These are phyloP conservation scores for Lipomyces yamanashiensis DNA, from an alignment of 805 yeast genomes.

Conservation along the genomic window DNA sequence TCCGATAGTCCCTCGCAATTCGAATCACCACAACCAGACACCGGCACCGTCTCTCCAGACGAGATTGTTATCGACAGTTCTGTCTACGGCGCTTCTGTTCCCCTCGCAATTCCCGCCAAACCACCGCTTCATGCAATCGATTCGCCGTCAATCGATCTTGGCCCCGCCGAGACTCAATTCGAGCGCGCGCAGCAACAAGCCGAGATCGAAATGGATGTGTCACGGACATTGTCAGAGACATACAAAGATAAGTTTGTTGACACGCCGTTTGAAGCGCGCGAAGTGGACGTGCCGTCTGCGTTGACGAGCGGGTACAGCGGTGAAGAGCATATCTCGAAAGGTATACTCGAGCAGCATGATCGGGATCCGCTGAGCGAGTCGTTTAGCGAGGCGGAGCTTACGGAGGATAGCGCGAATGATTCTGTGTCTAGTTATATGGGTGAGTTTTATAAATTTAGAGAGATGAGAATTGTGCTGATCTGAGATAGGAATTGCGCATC, in stretches of 20 bases:
- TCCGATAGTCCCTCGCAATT: too few relatives aligned
- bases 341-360: slow-evolving; percentile 14
- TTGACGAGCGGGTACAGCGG: slow-evolving; percentile 25
- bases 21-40: too few relatives aligned
- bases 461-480: too few relatives aligned
- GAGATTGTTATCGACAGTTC: neutral
- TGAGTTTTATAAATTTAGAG: neutral
- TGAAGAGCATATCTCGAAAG: slow-evolving; percentile 25
- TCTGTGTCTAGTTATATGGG: neutral
- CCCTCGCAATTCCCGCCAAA: slow-evolving; percentile 22
- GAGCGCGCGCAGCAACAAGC: slow-evolving; percentile 31
- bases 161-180: slow-evolving; percentile 14
- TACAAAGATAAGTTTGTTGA: slow-evolving; percentile 11
- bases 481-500: neutral
- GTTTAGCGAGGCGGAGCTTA: slow-evolving; percentile 19
- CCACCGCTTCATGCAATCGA: slow-evolving; percentile 14
- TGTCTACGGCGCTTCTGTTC: slow-evolving; percentile 17
- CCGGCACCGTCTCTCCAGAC: neutral
- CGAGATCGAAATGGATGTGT: slow-evolving; percentile 29
- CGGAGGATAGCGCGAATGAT: neutral
- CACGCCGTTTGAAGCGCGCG: neutral
- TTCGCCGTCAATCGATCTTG: slow-evolving; percentile 27
- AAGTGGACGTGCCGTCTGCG: neutral
- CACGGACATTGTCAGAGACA: slow-evolving; percentile 33
- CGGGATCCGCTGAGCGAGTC: slow-evolving; percentile 10